phyloP scores from a whole-genome alignment of 352 stramenopile species.

The Sclerospora graminicola region DNA sequence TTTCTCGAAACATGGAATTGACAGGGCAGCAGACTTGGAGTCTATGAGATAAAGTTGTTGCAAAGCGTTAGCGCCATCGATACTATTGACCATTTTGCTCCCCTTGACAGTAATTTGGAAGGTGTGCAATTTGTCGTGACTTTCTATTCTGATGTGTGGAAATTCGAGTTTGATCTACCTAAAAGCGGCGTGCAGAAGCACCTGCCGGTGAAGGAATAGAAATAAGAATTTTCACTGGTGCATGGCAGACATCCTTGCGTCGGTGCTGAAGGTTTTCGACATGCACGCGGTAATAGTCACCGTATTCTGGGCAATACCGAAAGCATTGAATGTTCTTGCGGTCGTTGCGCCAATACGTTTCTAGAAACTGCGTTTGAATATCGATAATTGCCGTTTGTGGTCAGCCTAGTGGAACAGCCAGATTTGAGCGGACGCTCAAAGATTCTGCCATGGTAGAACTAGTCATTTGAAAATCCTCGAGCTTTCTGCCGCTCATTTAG shows the following conservation, averaged over 20 bases:
- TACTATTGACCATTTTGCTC: too few relatives aligned
- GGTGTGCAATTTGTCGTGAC: too few relatives aligned
- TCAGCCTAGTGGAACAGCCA: conserved; percentile 11
- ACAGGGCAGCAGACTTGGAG: too few relatives aligned
- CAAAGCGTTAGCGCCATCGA: too few relatives aligned
- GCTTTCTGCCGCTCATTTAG: conserved; percentile 14
- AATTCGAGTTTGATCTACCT: too few relatives aligned
- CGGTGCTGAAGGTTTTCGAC: conserved; percentile 79
- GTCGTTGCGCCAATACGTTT: conserved; percentile 89
- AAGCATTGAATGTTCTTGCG: conserved; percentile 90
- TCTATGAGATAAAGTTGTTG: too few relatives aligned
- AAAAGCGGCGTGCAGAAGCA: conserved; percentile 8
- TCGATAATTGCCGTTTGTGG: conserved; percentile 40
- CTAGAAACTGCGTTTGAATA: conserved; percentile 74
- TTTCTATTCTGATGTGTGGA: too few relatives aligned
- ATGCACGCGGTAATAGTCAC: conserved; percentile 83
- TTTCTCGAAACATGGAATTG: too few relatives aligned
- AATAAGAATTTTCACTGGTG: conserved; percentile 62
- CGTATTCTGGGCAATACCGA: conserved; percentile 81
- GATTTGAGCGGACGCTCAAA: neutral
- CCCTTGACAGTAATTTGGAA: too few relatives aligned
- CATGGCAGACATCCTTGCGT: conserved; percentile 77
- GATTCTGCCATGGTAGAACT: conserved; percentile 35
- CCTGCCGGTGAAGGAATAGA: conserved; percentile 31
- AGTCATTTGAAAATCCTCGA: conserved; percentile 32